Percentiles rank a stretch among this genome's conserved stretches.
Evolutionary conservation across 2,329 filamentous ascomycete species (phyloP).

Genomic region (Basipetospora chlamydospora): DNA sequence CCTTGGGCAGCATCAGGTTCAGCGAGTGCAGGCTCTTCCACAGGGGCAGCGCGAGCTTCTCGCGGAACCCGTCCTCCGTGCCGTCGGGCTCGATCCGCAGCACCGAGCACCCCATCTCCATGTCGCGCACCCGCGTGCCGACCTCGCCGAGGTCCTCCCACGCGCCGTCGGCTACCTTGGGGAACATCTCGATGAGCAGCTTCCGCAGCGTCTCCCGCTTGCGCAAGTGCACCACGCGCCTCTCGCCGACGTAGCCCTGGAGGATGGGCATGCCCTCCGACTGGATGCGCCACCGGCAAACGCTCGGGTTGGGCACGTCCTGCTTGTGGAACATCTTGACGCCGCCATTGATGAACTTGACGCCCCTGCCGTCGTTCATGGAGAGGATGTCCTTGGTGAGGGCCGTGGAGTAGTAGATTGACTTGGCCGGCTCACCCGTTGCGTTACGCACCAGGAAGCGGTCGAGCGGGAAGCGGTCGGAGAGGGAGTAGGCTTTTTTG

Average conservation of each 20-base stretch:
- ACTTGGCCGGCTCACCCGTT: conserved; percentile 73
- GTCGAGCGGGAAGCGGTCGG: conserved; percentile 70
- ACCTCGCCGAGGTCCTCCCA: conserved; percentile 76
- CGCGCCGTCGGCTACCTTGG: conserved; percentile 61
- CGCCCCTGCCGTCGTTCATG: conserved; percentile 75
- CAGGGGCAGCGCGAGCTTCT: conserved; percentile 77
- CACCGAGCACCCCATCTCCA: conserved; percentile 85
- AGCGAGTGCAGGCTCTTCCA: conserved; percentile 88
- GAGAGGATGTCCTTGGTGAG: conserved; percentile 74
- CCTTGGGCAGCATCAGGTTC: conserved; percentile 97
- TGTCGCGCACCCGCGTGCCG: conserved; percentile 62
- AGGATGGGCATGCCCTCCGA: conserved; percentile 84
- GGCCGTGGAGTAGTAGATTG: conserved; percentile 87
- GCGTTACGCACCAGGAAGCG: conserved; percentile 96
- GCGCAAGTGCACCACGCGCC: conserved; percentile 58
- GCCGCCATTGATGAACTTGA: conserved; percentile 92
- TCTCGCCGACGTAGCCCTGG: conserved; percentile 74
- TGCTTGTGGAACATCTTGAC: conserved; percentile 99
- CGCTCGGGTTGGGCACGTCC: conserved; percentile 71
- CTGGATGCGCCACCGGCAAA: conserved; percentile 91
- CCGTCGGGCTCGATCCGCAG: conserved; percentile 67
- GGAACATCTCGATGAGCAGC: conserved; percentile 93
- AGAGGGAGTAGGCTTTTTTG: conserved; percentile 73
- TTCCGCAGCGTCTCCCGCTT: conserved; percentile 67
- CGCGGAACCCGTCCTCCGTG: conserved; percentile 42